Conservation (phyloP, 352 stramenopile species). For the Thraustochytrium striatum region DNA sequence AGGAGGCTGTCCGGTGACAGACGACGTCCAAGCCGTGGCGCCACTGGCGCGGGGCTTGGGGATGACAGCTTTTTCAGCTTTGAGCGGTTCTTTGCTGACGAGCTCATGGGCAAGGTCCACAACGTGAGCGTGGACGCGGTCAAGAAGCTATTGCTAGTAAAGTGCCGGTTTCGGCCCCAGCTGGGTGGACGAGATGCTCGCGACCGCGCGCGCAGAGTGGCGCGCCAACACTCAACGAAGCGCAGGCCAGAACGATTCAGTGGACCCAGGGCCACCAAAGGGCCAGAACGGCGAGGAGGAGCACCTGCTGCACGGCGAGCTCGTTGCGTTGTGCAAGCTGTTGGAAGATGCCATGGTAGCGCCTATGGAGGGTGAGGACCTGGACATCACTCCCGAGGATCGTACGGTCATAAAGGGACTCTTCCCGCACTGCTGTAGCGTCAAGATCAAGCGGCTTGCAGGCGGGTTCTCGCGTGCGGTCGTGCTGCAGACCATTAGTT, state of each 20-base stretch:
- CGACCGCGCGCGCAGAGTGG: not conserved
- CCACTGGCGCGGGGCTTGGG: not conserved
- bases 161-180: not conserved
- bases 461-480: constrained; percentile 37
- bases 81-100: not conserved
- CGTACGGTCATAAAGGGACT: constrained; percentile 15
- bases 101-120: not conserved
- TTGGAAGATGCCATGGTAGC: not conserved
- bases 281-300: not conserved
- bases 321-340: not conserved
- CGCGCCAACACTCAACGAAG: not conserved
- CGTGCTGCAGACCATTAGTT: constrained; percentile 29
- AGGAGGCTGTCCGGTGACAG: not conserved
- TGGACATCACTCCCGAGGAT: not conserved
- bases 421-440: constrained; percentile 21
- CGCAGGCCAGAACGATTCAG: not conserved
- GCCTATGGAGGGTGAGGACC: not conserved
- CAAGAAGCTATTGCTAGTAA: not conserved
- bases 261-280: not conserved
- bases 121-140: not conserved
- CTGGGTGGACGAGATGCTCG: not conserved
- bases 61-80: not conserved
- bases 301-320: not conserved
- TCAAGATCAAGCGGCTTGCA: constrained; percentile 7
- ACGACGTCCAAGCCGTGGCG: not conserved